phyloP scores from a whole-genome alignment of 169 alveolate species.

The Theileria equi region DNA sequence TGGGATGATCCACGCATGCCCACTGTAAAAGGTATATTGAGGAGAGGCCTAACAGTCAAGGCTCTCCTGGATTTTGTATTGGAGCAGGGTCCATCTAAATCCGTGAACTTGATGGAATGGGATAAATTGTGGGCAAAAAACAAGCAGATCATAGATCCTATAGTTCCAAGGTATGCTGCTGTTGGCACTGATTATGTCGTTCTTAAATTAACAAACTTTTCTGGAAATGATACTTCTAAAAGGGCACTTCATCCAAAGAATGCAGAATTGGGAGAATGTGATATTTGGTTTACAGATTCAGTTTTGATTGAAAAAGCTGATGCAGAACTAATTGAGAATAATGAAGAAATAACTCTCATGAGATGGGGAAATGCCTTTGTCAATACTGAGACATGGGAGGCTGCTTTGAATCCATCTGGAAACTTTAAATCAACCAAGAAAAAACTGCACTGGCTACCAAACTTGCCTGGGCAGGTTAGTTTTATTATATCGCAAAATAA shows the following conservation, averaged over 20 bases:
- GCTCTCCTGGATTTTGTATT: conserved; percentile 95
- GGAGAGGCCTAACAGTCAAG: conserved; percentile 96
- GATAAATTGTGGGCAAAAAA: conserved; percentile 97
- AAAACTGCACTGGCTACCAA: conserved; percentile 88
- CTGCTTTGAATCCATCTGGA: conserved; percentile 82
- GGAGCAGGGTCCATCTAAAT: conserved; percentile 96
- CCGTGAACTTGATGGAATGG: conserved; percentile 98
- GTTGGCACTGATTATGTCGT: conserved; percentile 70
- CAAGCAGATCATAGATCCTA: conserved; percentile 91
- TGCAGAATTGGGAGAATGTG: conserved; percentile 85
- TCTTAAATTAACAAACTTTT: conserved; percentile 55
- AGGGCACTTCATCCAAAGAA: conserved; percentile 92
- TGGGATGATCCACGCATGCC: conserved; percentile 99
- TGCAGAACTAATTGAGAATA: conserved; percentile 82
- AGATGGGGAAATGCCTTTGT: conserved; percentile 94
- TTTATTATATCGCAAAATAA: not conserved
- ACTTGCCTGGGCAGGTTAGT: too few relatives aligned
- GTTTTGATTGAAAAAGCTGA: conserved; percentile 88
- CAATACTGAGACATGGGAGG: conserved; percentile 70
- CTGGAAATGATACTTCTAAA: conserved; percentile 35
- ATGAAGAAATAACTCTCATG: conserved; percentile 94
- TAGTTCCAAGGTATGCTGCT: conserved; percentile 92
- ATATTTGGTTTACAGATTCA: conserved; percentile 69
- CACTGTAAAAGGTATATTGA: conserved; percentile 95
- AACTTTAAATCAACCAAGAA: conserved; percentile 92